A percentile compares a stretch with the other conserved stretches of the same genome.
Evolutionary conservation across 2,329 filamentous ascomycete species (phyloP).

Genomic region (Arthrobotrys iridis): DNA sequence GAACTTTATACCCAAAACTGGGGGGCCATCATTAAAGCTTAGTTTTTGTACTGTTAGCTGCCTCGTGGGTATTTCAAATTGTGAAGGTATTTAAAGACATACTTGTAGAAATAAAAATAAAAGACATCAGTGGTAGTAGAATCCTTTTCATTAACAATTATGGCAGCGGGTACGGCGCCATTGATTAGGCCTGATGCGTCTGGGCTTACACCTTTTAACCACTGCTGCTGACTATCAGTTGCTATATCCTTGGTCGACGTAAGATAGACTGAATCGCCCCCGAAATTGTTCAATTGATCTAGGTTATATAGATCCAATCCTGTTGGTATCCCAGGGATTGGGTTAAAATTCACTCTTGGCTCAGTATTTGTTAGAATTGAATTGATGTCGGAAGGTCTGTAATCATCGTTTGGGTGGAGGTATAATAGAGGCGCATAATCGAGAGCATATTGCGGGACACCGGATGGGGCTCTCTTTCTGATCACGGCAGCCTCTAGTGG

Average conservation of each 20-base stretch:
- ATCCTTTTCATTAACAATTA: constrained; percentile 70
- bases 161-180: constrained; percentile 65
- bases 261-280: constrained; percentile 65
- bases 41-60: constrained; percentile 73
- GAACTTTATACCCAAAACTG: constrained; percentile 80
- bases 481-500: constrained; percentile 3
- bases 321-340: constrained; percentile 61
- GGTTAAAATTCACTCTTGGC: constrained; percentile 63
- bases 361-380: constrained; percentile 64
- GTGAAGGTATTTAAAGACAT: constrained; percentile 48
- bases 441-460: constrained; percentile 42
- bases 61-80: constrained; percentile 53
- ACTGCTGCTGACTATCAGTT: constrained; percentile 61
- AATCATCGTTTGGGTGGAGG: constrained; percentile 65
- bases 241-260: constrained; percentile 66
- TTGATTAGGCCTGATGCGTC: constrained; percentile 66
- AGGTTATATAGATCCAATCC: constrained; percentile 65
- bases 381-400: constrained; percentile 66
- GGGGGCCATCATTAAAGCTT: constrained; percentile 94
- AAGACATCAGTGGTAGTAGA: constrained; percentile 64
- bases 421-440: constrained; percentile 65
- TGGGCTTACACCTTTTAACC: constrained; percentile 68
- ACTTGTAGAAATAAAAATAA: constrained; percentile 72
- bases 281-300: constrained; percentile 64
- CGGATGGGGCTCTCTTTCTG: constrained; percentile 15